These are phyloP conservation scores for Inga laurina DNA, from an alignment of 306 rosid species.

Conservation along the genomic window DNA sequence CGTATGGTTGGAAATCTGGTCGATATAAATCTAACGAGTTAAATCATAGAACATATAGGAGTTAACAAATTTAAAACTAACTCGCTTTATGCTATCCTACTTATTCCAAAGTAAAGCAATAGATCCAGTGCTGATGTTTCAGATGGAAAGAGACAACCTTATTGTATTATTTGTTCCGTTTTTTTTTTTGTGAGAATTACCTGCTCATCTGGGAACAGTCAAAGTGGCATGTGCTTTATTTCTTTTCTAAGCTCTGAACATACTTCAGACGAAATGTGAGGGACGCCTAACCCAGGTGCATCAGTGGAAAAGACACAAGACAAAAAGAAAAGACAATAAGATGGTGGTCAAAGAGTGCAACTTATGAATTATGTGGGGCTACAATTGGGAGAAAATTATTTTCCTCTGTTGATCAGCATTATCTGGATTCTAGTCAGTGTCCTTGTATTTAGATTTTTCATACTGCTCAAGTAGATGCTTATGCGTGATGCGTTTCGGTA, in stretches of 20 bases:
- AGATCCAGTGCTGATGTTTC: background rate
- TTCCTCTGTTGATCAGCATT: conserved; percentile 5
- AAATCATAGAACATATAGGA: background rate
- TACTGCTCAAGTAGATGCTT: conserved; percentile 9
- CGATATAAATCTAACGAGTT: background rate
- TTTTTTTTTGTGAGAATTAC: background rate
- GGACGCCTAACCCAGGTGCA: background rate
- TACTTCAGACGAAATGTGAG: background rate
- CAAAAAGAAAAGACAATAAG: background rate
- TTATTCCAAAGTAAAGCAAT: background rate
- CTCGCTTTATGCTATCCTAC: background rate
- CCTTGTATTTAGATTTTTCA: background rate
- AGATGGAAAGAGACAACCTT: background rate
- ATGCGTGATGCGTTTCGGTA: background rate
- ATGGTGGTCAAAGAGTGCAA: background rate
- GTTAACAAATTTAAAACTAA: background rate
- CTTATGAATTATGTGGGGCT: background rate
- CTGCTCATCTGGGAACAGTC: background rate
- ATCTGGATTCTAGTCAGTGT: background rate
- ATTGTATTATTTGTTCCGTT: too few species aligned
- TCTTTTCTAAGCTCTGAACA: background rate
- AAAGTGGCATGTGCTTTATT: background rate
- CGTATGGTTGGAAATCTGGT: conserved; percentile 22
- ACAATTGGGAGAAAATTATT: background rate
- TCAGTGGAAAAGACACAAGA: background rate